Evolutionary conservation across 2,329 filamentous ascomycete genomes (phyloP).

Genomic region (Alternaria triticimaculans): DNA sequence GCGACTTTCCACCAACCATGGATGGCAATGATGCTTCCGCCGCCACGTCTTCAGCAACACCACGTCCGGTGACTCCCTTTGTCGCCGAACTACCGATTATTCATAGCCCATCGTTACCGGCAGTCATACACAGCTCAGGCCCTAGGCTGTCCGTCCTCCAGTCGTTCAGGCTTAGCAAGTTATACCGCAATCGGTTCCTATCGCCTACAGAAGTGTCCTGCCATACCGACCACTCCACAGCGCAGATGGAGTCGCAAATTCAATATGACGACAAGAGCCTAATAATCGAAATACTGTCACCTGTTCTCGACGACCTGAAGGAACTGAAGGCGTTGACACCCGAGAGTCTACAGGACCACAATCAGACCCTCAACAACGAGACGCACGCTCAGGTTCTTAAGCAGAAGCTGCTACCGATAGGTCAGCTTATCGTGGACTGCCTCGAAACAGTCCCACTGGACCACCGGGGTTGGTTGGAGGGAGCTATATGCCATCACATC

Average conservation of each 20-base stretch:
- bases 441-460: not conserved
- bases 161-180: not conserved
- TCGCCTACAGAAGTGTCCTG: not conserved
- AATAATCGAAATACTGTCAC: conserved; percentile 10
- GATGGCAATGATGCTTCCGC: not conserved
- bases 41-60: not conserved
- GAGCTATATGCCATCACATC: conserved; percentile 23
- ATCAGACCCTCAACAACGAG: conserved; percentile 7
- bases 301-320: conserved; percentile 10
- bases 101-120: not conserved
- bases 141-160: not conserved
- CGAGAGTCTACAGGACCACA: conserved; percentile 14
- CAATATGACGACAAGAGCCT: not conserved
- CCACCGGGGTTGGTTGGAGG: conserved; percentile 11
- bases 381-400: conserved; percentile 22
- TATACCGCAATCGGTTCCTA: not conserved
- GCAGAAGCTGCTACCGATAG: conserved; percentile 23
- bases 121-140: not conserved
- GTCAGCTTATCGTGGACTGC: conserved; percentile 9
- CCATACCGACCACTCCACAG: not conserved
- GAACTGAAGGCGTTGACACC: conserved; percentile 15
- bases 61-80: not conserved
- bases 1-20: not conserved
- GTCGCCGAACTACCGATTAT: not conserved
- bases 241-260: not conserved